Base-by-base conservation (phyloP, 2,329 filamentous ascomycete genomes). In the Cercospora canescens region DNA sequence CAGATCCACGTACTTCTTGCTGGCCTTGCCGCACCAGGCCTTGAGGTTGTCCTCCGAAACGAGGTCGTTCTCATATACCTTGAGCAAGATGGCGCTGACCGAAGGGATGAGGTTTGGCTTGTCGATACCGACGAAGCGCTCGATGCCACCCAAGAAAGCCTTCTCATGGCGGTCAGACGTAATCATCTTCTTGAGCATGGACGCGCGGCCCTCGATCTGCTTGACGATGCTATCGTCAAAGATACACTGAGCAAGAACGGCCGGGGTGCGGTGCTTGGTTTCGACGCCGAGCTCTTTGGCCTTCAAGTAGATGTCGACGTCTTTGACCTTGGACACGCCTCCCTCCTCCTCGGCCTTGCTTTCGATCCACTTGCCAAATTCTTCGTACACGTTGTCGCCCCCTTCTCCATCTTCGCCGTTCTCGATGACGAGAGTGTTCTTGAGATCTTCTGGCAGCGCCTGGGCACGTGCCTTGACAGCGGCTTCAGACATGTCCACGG, bases 1-100 rank as follows among this genome's bases (percentile, higher is more conserved):
- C 67, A 96, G 81, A 78, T 98, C 94, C 73, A 96, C 92, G 79
- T 98, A 98, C 85, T 97, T 97, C 90, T 96, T 97, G 88, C 93
- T 97, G 66, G 94, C 93, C 86, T 95, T 97, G 77, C 87, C 86
- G 71, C 94, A 94, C 94, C 95, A 99, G 73, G 90, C 90, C 81
- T 90, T 91, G 77, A 96, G 88, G 16, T 93, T 88, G 70, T 97
- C 94, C 83, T 99, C 95, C 60, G 86, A 89, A 74, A 97, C 84
- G 63, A 99, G 86, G 73, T 99, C 95, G 75, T 93, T 86, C 81
- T 97, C 88, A 81, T 98, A 99, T 82, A 94, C 91, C 75, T 91
- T 87, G 79, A 96, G 88, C 70, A 99, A 86, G 74, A 99, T 91
- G 80, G 92, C 93, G 70, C 93, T 91, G 68, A 98, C 86, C 77